These are phyloP conservation scores for Backusella sp. DNA, from an alignment of 192 early-diverging fungal species.

Conservation along the genomic window DNA sequence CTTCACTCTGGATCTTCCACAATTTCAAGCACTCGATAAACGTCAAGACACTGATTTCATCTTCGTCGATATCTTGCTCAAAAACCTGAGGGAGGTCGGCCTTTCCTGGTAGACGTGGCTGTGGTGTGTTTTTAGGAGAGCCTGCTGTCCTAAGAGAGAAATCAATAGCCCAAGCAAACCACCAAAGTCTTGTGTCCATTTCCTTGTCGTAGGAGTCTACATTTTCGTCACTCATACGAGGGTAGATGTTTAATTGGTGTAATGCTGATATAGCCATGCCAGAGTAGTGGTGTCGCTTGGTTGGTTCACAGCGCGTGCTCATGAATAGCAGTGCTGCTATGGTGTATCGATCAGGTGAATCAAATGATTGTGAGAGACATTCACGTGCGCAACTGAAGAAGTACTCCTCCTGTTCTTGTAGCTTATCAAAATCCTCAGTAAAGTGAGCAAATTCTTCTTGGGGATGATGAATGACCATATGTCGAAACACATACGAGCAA, in stretches of 20 bases:
- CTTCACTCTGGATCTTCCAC: constrained; percentile 31
- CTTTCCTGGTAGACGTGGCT: constrained; percentile 3
- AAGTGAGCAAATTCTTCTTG: constrained; percentile 17
- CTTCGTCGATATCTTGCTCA: constrained; percentile 40
- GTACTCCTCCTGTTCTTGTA: constrained; percentile 32
- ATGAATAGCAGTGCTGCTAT: constrained; percentile 28
- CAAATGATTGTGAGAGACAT: constrained; percentile 31
- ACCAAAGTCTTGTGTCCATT: constrained; percentile 41
- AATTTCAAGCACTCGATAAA: constrained; percentile 15
- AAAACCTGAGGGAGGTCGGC: constrained; percentile 25
- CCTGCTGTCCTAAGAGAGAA: constrained; percentile 31
- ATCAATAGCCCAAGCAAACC: constrained; percentile 36
- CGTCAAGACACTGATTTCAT: constrained; percentile 26
- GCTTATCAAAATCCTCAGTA: constrained; percentile 16
- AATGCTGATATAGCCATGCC: constrained; percentile 35
- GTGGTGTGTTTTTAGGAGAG: constrained; percentile 19
- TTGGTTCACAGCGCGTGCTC: constrained; percentile 3
- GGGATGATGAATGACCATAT: constrained; percentile 33
- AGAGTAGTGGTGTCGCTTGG: constrained; percentile 22
- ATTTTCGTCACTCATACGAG: constrained; percentile 28
- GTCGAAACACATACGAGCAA: constrained; percentile 19
- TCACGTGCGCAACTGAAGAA: constrained; percentile 36
- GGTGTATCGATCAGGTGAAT: constrained; percentile 33
- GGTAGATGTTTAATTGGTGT: constrained; percentile 31
- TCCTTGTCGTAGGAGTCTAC: constrained; percentile 29